Evolutionary conservation across 495 filamentous ascomycete genomes (phyloP).

Genomic region (Tuber umbilicatum): DNA sequence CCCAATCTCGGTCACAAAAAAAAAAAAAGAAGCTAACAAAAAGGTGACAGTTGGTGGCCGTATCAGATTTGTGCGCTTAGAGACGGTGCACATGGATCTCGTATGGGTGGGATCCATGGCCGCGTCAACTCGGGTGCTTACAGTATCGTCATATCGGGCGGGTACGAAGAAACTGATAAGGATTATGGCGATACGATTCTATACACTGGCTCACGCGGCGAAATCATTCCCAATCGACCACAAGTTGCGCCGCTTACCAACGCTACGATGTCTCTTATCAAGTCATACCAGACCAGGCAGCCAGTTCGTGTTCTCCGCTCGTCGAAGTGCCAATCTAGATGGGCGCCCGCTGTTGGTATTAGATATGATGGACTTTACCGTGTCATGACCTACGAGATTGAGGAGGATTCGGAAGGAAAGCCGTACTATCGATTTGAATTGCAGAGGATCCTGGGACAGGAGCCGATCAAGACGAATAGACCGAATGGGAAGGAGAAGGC

Average conservation of each 20-base stretch:
- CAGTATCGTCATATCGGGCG: constrained; percentile 46
- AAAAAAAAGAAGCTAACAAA: neutral
- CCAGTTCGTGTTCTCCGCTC: constrained; percentile 50
- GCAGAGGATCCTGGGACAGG: constrained; percentile 40
- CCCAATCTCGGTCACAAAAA: neutral
- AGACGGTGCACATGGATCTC: constrained; percentile 50
- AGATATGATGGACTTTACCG: constrained; percentile 53
- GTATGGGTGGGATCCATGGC: constrained; percentile 49
- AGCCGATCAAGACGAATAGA: constrained; percentile 25
- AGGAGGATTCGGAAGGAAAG: constrained; percentile 41
- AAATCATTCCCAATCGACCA: constrained; percentile 24
- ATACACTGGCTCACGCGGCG: constrained; percentile 47
- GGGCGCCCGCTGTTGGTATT: constrained; percentile 46
- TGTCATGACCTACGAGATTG: constrained; percentile 36
- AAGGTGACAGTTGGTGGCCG: constrained; percentile 47
- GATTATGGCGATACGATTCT: constrained; percentile 47
- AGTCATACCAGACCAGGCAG: constrained; percentile 27
- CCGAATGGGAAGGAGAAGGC: constrained; percentile 13
- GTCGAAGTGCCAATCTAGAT: constrained; percentile 11
- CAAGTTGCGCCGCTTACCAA: constrained; percentile 26
- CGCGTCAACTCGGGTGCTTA: constrained; percentile 43
- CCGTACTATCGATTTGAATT: constrained; percentile 48
- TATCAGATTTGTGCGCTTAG: constrained; percentile 47
- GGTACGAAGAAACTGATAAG: constrained; percentile 46
- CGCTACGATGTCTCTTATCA: constrained; percentile 44